phyloP scores from a whole-genome alignment of 129 eudicot species.

The Flaveria sonorensis region DNA sequence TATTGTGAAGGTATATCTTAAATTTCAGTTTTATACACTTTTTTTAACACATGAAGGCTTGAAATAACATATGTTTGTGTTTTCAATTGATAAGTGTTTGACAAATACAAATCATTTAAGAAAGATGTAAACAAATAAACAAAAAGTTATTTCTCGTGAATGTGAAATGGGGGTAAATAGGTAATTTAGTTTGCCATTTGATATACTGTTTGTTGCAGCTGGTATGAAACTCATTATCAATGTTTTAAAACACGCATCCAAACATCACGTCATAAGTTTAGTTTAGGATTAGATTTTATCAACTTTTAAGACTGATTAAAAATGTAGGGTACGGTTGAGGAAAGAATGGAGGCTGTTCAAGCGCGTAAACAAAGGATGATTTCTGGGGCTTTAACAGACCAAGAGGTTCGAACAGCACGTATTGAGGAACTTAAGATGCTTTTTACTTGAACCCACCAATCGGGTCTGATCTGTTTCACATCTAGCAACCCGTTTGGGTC shows the following conservation, averaged over 20 bases:
- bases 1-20: slow-evolving; percentile 72
- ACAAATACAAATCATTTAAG: background rate
- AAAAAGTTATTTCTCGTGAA: background rate
- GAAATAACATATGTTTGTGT: background rate
- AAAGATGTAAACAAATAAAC: background rate
- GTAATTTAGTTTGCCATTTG: background rate
- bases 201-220: background rate
- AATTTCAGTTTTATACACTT: background rate
- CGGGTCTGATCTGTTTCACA: slow-evolving; percentile 1
- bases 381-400: slow-evolving; percentile 95
- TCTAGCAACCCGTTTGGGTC: background rate
- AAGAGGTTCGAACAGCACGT: slow-evolving; percentile 91
- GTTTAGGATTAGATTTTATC: background rate
- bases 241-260: background rate
- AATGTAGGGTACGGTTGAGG: slow-evolving; percentile 88
- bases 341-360: slow-evolving; percentile 98
- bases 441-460: slow-evolving; percentile 55
- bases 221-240: background rate
- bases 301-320: background rate
- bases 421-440: slow-evolving; percentile 94
- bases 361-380: slow-evolving; percentile 95
- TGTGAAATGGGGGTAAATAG: background rate
- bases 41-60: background rate
- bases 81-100: background rate
- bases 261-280: background rate